Percentiles rank a stretch among this genome's conserved stretches.
phyloP scores from a whole-genome alignment of 352 stramenopile genomes.

The Aphanomyces cochlioides region DNA sequence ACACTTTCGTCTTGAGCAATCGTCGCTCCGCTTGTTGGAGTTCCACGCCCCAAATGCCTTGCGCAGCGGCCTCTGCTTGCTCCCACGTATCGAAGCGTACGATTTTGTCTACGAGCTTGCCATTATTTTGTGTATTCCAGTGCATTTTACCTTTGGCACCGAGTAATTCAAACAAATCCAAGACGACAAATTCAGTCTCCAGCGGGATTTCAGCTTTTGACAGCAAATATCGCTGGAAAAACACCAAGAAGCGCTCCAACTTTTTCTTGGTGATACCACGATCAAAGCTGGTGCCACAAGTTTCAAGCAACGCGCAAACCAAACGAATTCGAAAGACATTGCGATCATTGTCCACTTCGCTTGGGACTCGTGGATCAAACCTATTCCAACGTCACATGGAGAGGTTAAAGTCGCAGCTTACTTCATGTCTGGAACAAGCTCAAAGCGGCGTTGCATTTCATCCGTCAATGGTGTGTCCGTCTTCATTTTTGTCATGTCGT shows the following conservation, averaged over 20 bases:
- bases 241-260: slow-evolving; percentile 87
- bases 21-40: slow-evolving; percentile 64
- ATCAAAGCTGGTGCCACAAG: slow-evolving; percentile 65
- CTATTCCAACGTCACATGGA: slow-evolving; percentile 17
- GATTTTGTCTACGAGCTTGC: slow-evolving; percentile 59
- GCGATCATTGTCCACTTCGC: slow-evolving; percentile 82
- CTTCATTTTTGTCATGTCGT: slow-evolving; percentile 82
- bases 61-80: slow-evolving; percentile 56
- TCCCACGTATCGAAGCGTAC: slow-evolving; percentile 72
- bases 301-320: slow-evolving; percentile 91
- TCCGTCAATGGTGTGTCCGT: slow-evolving; percentile 42
- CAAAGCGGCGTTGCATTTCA: slow-evolving; percentile 59
- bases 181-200: slow-evolving; percentile 91
- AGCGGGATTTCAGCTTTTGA: slow-evolving; percentile 92
- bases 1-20: slow-evolving; percentile 55
- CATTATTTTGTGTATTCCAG: background rate
- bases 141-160: slow-evolving; percentile 27
- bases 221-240: slow-evolving; percentile 96
- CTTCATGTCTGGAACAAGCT: slow-evolving; percentile 68
- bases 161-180: slow-evolving; percentile 77
- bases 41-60: slow-evolving; percentile 55
- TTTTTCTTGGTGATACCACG: slow-evolving; percentile 78
- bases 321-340: slow-evolving; percentile 94
- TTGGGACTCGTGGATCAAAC: slow-evolving; percentile 86
- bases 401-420: background rate